These are phyloP conservation scores for Mitragyna speciosa DNA, from an alignment of 257 asterid genomes.

Conservation along the genomic window DNA sequence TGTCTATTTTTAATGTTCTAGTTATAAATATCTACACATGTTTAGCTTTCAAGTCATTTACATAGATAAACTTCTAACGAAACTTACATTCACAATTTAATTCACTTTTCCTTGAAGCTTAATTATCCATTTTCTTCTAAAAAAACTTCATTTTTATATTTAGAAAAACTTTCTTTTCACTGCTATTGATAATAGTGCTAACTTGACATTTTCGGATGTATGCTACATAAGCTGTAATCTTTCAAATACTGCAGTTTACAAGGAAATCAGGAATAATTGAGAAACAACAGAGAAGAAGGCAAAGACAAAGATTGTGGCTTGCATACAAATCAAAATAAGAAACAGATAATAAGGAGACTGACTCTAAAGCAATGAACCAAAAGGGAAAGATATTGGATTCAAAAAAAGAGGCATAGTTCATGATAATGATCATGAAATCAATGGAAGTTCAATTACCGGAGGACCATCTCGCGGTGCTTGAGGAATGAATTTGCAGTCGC, in stretches of 20 bases:
- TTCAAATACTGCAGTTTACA: background rate
- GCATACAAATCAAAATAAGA: background rate
- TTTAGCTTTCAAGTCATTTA: too few relatives aligned
- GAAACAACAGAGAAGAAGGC: background rate
- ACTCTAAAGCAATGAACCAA: background rate
- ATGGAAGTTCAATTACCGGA: slow-evolving; percentile 43
- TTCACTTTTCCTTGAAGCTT: too few relatives aligned
- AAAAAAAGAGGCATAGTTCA: background rate
- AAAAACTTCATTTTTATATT: background rate
- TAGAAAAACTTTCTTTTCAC: background rate
- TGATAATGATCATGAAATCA: background rate
- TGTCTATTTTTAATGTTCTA: too few relatives aligned
- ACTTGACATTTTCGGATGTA: background rate
- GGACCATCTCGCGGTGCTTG: slow-evolving; percentile 88
- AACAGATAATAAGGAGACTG: background rate
- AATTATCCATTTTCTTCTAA: too few relatives aligned
- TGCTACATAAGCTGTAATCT: background rate
- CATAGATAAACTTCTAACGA: too few relatives aligned
- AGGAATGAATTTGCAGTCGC: slow-evolving; percentile 83
- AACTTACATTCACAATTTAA: too few relatives aligned
- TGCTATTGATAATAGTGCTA: background rate
- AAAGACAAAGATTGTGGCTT: background rate
- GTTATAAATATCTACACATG: too few relatives aligned
- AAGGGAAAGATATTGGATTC: background rate
- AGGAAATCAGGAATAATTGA: background rate